phyloP scores from a whole-genome alignment of 2,329 filamentous ascomycete species.

The Xylariaceae sp. region DNA sequence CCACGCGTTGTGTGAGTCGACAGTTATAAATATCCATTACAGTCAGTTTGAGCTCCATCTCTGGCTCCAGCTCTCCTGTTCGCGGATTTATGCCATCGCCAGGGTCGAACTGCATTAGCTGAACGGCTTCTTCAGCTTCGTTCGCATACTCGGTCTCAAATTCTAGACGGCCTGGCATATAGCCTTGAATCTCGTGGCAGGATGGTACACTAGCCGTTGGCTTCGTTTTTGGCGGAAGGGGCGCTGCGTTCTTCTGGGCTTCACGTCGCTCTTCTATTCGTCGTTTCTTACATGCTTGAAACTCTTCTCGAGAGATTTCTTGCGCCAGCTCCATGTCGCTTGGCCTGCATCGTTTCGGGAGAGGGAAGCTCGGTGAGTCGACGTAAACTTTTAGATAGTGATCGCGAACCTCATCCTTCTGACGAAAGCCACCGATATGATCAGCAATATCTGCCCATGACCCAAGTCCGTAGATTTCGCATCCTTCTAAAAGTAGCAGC shows the following conservation, averaged over 20 bases:
- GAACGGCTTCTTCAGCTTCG: slow-evolving; percentile 95
- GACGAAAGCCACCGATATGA: slow-evolving; percentile 91
- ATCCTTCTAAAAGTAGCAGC: slow-evolving; percentile 85
- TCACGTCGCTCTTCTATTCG: slow-evolving; percentile 91
- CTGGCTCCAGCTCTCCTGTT: slow-evolving; percentile 84
- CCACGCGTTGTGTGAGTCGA: slow-evolving; percentile 81
- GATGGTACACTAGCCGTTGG: slow-evolving; percentile 92
- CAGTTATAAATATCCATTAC: slow-evolving; percentile 99
- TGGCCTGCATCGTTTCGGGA: slow-evolving; percentile 82
- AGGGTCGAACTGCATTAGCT: slow-evolving; percentile 97
- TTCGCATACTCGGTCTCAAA: slow-evolving; percentile 98
- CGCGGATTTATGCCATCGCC: slow-evolving; percentile 82
- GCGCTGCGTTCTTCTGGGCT: slow-evolving; percentile 75
- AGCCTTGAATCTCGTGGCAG: slow-evolving; percentile 97
- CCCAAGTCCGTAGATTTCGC: slow-evolving; percentile 91
- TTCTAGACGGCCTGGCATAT: slow-evolving; percentile 95
- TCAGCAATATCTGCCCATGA: slow-evolving; percentile 98
- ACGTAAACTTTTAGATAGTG: slow-evolving; percentile 90
- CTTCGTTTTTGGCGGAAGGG: slow-evolving; percentile 87
- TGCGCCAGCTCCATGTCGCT: slow-evolving; percentile 74
- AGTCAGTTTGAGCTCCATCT: slow-evolving; percentile 95
- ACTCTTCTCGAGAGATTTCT: slow-evolving; percentile 81
- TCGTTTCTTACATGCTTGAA: slow-evolving; percentile 87
- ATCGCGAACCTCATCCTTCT: slow-evolving; percentile 91
- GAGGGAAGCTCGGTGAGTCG: slow-evolving; percentile 75